Conservation (phyloP, 495 filamentous ascomycete species). For the Aspergillus bertholletiae region DNA sequence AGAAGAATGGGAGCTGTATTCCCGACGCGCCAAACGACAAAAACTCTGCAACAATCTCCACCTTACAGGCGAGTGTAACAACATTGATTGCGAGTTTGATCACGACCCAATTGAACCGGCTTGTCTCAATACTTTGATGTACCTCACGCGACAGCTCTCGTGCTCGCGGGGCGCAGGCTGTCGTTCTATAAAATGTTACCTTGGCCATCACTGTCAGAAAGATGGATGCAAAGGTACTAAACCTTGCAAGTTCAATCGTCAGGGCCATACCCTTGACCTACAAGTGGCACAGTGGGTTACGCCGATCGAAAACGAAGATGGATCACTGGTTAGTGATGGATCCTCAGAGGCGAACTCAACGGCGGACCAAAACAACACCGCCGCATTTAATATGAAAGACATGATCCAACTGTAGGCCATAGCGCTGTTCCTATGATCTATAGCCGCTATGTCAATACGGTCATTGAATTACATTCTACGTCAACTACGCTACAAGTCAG, state of each 20-base stretch:
- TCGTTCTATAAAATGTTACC: slow-evolving; percentile 39
- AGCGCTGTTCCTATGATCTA: background rate
- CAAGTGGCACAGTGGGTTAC: slow-evolving; percentile 26
- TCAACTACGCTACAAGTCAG: background rate
- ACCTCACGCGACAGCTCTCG: slow-evolving; percentile 35
- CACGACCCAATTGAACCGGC: slow-evolving; percentile 34
- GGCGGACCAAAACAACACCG: slow-evolving; percentile 1
- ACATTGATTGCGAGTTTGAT: slow-evolving; percentile 33
- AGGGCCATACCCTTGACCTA: slow-evolving; percentile 29
- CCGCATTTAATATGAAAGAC: background rate
- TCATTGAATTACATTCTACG: background rate
- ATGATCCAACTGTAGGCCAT: background rate
- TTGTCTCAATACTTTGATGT: slow-evolving; percentile 30
- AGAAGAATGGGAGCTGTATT: slow-evolving; percentile 30
- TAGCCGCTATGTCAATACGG: background rate
- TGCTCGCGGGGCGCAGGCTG: slow-evolving; percentile 33
- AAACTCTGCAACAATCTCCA: slow-evolving; percentile 45
- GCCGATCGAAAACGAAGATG: slow-evolving; percentile 23
- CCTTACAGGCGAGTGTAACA: slow-evolving; percentile 35
- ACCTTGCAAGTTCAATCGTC: slow-evolving; percentile 32
- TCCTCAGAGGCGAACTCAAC: slow-evolving; percentile 10
- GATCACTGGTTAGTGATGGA: slow-evolving; percentile 20
- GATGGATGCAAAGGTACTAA: slow-evolving; percentile 34
- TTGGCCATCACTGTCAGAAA: slow-evolving; percentile 45
- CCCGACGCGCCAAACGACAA: slow-evolving; percentile 28